phyloP scores from a whole-genome alignment of 768 basidiomycete genomes.

The Auricularia heimuer region DNA sequence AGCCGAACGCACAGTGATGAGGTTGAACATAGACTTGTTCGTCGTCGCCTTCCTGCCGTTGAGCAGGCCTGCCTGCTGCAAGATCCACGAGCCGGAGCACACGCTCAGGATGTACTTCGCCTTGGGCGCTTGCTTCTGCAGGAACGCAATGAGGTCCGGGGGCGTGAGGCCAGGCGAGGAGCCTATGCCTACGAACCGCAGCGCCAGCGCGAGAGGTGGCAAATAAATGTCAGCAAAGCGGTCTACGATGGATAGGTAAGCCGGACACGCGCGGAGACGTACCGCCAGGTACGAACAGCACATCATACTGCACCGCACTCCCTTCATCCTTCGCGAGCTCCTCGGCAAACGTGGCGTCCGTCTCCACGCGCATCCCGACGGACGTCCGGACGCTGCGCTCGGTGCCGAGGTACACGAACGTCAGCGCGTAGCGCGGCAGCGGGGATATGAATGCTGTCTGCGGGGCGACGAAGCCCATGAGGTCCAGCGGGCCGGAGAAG shows the following conservation, averaged over 20 bases:
- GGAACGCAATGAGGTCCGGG: conserved; percentile 19
- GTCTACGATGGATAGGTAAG: too few species aligned
- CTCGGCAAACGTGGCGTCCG: too few species aligned
- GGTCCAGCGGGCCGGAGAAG: too few species aligned
- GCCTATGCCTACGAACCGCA: background rate
- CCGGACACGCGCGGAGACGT: background rate
- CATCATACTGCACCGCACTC: background rate
- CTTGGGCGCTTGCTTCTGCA: conserved; percentile 25
- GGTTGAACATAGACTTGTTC: conserved; percentile 29
- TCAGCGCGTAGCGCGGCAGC: too few species aligned
- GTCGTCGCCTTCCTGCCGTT: conserved; percentile 36
- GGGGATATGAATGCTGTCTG: too few species aligned
- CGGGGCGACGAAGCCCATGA: too few species aligned
- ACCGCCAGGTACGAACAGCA: background rate
- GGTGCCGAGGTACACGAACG: too few species aligned
- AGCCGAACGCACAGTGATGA: conserved; percentile 9
- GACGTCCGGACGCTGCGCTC: too few species aligned
- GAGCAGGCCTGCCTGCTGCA: conserved; percentile 30
- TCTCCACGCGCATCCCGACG: too few species aligned
- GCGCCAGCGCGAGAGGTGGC: background rate
- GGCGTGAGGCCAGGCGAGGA: background rate
- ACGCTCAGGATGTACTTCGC: conserved; percentile 34
- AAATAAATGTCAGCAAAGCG: too few species aligned
- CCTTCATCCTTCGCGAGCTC: too few species aligned
- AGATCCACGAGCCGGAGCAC: conserved; percentile 29